These are phyloP conservation scores for Parathielavia appendiculata DNA, from an alignment of 495 filamentous ascomycete genomes.

Conservation along the genomic window DNA sequence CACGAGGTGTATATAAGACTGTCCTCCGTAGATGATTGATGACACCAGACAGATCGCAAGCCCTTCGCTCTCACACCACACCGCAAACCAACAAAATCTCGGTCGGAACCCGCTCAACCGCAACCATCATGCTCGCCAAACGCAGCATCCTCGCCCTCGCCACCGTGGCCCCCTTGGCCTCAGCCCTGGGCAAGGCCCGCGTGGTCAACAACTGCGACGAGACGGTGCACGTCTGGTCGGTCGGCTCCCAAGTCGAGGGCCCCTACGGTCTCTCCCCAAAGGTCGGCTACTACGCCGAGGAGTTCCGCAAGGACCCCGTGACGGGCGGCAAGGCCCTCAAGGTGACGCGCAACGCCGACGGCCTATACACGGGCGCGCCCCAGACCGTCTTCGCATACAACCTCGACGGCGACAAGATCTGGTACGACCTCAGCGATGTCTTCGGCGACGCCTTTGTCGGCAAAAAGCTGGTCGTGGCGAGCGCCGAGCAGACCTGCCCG, in stretches of 20 bases:
- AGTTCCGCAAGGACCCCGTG: conserved; percentile 41
- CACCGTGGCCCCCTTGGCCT: conserved; percentile 19
- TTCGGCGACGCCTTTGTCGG: conserved; percentile 55
- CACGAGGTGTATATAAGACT: not conserved
- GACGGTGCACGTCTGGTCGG: conserved; percentile 53
- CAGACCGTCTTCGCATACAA: conserved; percentile 53
- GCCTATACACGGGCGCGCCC: conserved; percentile 50
- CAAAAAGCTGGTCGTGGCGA: conserved; percentile 36
- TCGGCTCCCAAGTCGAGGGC: conserved; percentile 43
- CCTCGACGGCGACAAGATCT: conserved; percentile 45
- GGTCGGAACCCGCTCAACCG: not conserved
- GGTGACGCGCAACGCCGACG: conserved; percentile 46
- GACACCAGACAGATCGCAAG: not conserved
- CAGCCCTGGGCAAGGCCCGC: conserved; percentile 47
- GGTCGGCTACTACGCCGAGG: conserved; percentile 37
- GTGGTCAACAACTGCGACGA: conserved; percentile 49
- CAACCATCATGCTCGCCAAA: conserved; percentile 7
- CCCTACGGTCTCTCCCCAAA: conserved; percentile 37
- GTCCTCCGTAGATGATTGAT: not conserved
- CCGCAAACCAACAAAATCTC: not conserved
- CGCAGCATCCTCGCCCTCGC: conserved; percentile 22
- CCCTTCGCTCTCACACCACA: not conserved
- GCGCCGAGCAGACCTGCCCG: conserved; percentile 38
- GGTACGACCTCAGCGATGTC: conserved; percentile 54
- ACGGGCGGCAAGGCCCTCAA: conserved; percentile 54